These are phyloP conservation scores for Porodaedalea pini DNA, from an alignment of 1,284 basidiomycete genomes.

Conservation along the genomic window DNA sequence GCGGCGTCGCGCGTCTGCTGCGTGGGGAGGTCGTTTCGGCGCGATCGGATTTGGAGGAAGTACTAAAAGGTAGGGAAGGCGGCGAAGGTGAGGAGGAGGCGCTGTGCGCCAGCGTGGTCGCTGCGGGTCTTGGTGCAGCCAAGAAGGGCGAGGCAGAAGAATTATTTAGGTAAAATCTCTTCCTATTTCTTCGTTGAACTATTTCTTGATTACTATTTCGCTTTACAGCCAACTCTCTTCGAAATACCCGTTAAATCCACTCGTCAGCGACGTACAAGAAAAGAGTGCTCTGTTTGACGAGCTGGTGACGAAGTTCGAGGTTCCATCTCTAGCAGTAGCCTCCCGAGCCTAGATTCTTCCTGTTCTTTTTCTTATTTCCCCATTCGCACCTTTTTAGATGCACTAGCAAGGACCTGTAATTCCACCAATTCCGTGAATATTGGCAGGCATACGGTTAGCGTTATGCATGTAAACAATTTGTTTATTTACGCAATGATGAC, in stretches of 20 bases:
- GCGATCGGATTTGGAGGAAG: conserved; percentile 81
- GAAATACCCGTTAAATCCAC: conserved; percentile 63
- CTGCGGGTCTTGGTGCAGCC: conserved; percentile 54
- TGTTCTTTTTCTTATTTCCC: no score
- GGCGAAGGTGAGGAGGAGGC: conserved; percentile 55
- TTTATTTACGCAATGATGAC: no score
- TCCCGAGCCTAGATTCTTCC: neutral
- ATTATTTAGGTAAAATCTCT: conserved; percentile 60
- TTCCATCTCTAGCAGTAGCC: conserved; percentile 47
- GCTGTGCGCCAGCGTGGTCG: conserved; percentile 66
- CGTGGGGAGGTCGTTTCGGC: conserved; percentile 80
- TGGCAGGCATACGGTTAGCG: no score
- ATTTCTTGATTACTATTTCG: conserved; percentile 12
- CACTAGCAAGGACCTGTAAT: no score
- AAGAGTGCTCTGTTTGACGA: conserved; percentile 73
- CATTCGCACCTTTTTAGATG: no score
- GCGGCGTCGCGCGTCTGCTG: conserved; percentile 80
- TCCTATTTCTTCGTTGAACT: neutral
- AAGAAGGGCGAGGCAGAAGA: conserved; percentile 62
- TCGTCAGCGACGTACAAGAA: conserved; percentile 57
- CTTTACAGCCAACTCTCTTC: conserved; percentile 49
- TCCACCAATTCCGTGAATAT: no score
- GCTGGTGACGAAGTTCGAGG: conserved; percentile 59
- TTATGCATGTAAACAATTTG: no score
- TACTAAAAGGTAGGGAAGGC: conserved; percentile 49